Evolutionary conservation across 257 asterid species (phyloP).

Genomic region (Capsicum chinense): DNA sequence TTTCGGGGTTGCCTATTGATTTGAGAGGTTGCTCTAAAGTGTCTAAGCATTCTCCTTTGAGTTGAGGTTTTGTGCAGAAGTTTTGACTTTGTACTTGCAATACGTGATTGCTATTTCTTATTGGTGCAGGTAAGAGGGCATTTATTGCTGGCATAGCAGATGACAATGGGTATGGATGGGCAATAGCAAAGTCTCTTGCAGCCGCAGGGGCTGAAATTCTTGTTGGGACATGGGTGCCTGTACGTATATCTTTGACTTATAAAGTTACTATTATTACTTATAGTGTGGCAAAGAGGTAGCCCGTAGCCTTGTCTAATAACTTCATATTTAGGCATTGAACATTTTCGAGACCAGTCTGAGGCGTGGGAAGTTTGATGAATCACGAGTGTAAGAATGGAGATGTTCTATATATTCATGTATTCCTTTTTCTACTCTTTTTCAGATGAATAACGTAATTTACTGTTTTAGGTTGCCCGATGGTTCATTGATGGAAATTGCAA

Average conservation of each 20-base stretch:
- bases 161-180: conserved; percentile 34
- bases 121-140: conserved; percentile 86
- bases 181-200: conserved; percentile 32
- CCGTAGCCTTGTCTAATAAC: not conserved
- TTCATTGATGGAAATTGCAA: conserved; percentile 87
- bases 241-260: conserved; percentile 46
- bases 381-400: conserved; percentile 66
- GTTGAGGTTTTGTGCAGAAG: not conserved
- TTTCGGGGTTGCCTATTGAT: conserved; percentile 86
- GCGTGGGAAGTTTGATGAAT: conserved; percentile 74
- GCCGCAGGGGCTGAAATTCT: conserved; percentile 48
- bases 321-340: conserved; percentile 20
- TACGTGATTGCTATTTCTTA: conserved; percentile 1
- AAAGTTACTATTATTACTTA: not conserved
- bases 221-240: conserved; percentile 99
- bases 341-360: conserved; percentile 31
- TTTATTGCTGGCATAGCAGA: conserved; percentile 30
- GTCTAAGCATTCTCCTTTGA: not conserved
- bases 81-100: not conserved
- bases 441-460: conserved; percentile 13
- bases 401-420: conserved; percentile 18
- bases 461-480: conserved; percentile 89
- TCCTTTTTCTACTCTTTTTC: not conserved
- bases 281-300: not conserved
- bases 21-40: conserved; percentile 63